Conservation (phyloP, 441 rosid genomes). For the Hura crepitans region DNA sequence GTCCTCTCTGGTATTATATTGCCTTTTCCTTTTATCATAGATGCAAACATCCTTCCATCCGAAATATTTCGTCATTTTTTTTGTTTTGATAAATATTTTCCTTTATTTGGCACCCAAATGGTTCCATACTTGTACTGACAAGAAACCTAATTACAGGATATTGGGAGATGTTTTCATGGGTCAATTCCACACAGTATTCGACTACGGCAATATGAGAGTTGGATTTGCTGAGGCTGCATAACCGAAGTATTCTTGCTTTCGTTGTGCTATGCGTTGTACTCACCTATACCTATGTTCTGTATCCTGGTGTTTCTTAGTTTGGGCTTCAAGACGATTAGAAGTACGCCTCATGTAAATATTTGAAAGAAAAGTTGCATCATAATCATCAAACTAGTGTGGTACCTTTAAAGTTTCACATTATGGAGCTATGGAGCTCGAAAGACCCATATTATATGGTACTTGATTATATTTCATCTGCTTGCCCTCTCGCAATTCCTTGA, state of each 20-base stretch:
- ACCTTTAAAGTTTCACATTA: neutral
- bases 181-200: conserved; percentile 76
- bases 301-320: neutral
- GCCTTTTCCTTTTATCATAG: neutral
- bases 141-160: conserved; percentile 48
- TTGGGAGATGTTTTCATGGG: conserved; percentile 82
- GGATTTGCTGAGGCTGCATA: conserved; percentile 81
- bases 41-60: neutral
- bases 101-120: neutral
- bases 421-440: neutral
- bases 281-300: neutral
- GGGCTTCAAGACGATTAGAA: neutral
- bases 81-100: neutral
- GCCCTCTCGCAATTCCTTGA: no score
- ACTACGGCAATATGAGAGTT: conserved; percentile 63
- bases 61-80: neutral
- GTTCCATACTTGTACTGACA: neutral
- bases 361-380: neutral
- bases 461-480: no score
- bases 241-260: conserved; percentile 6
- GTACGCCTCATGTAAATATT: conserved; percentile 26
- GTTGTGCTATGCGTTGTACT: neutral
- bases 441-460: neutral
- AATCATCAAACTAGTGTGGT: neutral
- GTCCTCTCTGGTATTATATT: conserved; percentile 65